These are phyloP conservation scores for Pseudocercospora vitis DNA, from an alignment of 2,329 filamentous ascomycete species.

Conservation along the genomic window DNA sequence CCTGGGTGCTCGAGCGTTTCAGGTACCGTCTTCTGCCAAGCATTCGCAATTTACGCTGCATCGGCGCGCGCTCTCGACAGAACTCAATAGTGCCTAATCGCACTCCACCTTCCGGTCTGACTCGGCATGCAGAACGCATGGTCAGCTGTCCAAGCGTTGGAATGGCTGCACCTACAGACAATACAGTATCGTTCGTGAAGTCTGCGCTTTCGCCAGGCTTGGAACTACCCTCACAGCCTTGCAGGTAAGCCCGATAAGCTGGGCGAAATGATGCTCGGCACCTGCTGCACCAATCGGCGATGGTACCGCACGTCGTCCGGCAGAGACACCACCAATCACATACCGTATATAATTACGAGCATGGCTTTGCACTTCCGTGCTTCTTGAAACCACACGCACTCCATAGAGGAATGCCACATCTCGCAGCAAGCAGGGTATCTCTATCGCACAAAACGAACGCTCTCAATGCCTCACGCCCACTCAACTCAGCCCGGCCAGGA, in stretches of 20 bases:
- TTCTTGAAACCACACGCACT: not conserved
- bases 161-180: too few species aligned
- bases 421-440: slow-evolving; percentile 1
- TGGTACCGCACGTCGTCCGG: not conserved
- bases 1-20: slow-evolving; percentile 7
- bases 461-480: not conserved
- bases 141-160: too few species aligned
- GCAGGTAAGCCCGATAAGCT: too few species aligned
- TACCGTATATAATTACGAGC: too few species aligned
- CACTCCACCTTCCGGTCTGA: not conserved
- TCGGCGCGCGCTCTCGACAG: not conserved
- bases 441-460: not conserved
- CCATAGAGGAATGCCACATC: not conserved
- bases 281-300: slow-evolving; percentile 8
- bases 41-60: slow-evolving; percentile 5
- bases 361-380: not conserved
- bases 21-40: slow-evolving; percentile 13
- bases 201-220: too few species aligned
- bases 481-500: slow-evolving; percentile 44
- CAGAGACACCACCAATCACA: not conserved
- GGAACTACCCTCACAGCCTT: not conserved
- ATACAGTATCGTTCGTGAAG: too few species aligned
- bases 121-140: not conserved
- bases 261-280: slow-evolving; percentile 17
- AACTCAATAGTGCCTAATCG: not conserved